Evolutionary conservation across 768 basidiomycete species (phyloP).

Genomic region (Suillus bovinus): DNA sequence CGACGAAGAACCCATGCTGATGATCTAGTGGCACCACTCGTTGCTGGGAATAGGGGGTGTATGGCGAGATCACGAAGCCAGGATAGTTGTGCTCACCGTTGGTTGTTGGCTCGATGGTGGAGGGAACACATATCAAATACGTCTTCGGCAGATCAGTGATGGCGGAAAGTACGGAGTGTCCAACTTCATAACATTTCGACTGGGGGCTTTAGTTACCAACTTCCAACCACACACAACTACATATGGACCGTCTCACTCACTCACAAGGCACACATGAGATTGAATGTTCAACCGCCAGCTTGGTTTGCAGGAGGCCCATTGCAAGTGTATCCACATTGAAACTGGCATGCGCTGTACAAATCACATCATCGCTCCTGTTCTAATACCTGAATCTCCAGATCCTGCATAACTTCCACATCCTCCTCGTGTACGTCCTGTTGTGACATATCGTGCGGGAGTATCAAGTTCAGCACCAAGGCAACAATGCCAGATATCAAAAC

Average conservation of each 20-base stretch:
- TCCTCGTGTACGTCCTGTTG: conserved; percentile 27
- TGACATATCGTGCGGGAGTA: conserved; percentile 44
- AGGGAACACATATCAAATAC: background rate
- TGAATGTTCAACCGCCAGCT: background rate
- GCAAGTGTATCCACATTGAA: background rate
- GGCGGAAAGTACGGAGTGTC: background rate
- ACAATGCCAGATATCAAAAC: conserved; percentile 60
- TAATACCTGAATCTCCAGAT: conserved; percentile 21
- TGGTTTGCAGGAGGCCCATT: background rate
- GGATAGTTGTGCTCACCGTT: background rate
- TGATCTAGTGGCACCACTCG: background rate
- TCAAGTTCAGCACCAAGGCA: conserved; percentile 56
- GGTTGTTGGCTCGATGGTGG: background rate
- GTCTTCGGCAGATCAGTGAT: background rate
- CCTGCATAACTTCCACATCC: conserved; percentile 23
- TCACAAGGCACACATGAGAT: background rate
- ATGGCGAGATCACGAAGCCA: background rate
- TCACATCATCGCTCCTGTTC: background rate
- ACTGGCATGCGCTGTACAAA: background rate
- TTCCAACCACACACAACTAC: background rate
- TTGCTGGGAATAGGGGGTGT: background rate
- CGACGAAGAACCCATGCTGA: background rate
- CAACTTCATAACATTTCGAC: background rate
- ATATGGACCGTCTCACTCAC: background rate
- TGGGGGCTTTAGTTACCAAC: no score